These are phyloP conservation scores for Coffea canephora DNA, from an alignment of 257 asterid species.

Conservation along the genomic window DNA sequence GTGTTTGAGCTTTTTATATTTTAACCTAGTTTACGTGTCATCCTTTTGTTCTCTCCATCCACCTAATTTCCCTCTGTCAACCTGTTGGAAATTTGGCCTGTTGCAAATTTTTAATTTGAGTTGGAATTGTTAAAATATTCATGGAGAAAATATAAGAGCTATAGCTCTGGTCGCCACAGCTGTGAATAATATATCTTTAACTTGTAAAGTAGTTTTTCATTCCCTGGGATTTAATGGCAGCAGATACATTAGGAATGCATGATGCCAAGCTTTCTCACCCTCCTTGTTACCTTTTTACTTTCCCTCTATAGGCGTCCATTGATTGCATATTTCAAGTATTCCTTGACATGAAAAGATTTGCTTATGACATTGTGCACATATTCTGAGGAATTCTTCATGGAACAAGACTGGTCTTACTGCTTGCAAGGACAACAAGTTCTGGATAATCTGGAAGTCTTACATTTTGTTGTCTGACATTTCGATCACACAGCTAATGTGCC, in stretches of 20 bases:
- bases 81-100: neutral
- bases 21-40: neutral
- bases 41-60: neutral
- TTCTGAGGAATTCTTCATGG: constrained; percentile 49
- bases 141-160: neutral
- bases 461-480: neutral
- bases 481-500: no score
- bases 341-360: constrained; percentile 82
- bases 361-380: constrained; percentile 90
- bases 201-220: neutral
- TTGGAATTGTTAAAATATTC: neutral
- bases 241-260: no score
- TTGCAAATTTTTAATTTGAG: neutral
- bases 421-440: neutral
- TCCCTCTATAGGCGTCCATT: neutral
- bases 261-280: neutral
- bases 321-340: constrained; percentile 5
- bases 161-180: neutral
- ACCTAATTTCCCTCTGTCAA: no score
- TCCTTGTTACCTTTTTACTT: neutral
- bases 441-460: neutral
- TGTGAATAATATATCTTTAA: neutral
- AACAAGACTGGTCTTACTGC: neutral
- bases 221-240: neutral
- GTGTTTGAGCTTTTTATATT: neutral